A percentile compares a stretch with the other conserved stretches of the same genome.
phyloP scores from a whole-genome alignment of 169 alveolate genomes.

The Eimeria necatrix region DNA sequence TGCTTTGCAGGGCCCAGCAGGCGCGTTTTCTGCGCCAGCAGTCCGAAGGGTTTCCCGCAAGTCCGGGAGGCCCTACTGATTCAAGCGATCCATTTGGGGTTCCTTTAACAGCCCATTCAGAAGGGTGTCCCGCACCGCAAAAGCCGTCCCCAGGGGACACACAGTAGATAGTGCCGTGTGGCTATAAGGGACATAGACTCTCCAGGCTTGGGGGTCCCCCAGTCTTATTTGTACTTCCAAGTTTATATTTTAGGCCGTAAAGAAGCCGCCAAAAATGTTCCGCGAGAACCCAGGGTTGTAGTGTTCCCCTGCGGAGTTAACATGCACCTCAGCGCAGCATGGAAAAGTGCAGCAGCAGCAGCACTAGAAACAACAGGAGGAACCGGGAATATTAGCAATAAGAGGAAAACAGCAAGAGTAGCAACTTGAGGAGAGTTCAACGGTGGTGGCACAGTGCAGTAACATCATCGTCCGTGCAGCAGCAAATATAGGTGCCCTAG shows the following conservation, averaged over 20 bases:
- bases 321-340: constrained; percentile 15
- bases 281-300: constrained; percentile 50
- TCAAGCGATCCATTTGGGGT: too few species aligned
- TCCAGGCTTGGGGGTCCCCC: neutral
- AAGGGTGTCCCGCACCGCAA: neutral
- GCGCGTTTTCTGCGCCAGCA: neutral
- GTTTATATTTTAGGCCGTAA: neutral
- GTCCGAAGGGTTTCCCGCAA: neutral
- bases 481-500: neutral
- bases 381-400: neutral
- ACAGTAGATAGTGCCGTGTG: too few species aligned
- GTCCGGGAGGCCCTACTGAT: neutral
- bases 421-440: neutral
- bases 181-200: neutral
- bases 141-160: neutral
- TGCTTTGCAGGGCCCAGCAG: neutral
- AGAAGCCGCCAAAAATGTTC: constrained; percentile 41
- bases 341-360: neutral
- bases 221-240: too few species aligned
- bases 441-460: neutral
- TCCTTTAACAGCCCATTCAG: too few species aligned
- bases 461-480: neutral
- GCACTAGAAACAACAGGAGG: neutral
- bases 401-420: neutral
- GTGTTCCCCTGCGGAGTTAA: constrained; percentile 33